Evolutionary conservation across 78 protist species (phyloP), one percentile per base, ranked within the genome.

Genomic region (Bodo saltans): DNA sequence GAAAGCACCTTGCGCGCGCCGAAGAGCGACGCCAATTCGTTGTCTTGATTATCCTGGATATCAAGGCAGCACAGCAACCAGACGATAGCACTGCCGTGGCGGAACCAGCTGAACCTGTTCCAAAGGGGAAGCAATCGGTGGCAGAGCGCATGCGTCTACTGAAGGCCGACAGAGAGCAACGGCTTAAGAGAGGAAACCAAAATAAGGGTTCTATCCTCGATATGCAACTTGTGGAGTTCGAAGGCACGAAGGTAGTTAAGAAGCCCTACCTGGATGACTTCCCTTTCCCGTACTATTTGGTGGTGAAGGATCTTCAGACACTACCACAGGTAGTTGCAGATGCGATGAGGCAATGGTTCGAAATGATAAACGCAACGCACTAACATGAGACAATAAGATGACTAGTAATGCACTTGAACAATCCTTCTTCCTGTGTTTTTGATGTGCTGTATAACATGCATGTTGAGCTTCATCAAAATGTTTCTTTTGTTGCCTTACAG

Each of bases 261-360:
- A 72, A 75, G 70, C 69, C 74, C 21, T 83, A 30, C 78, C 75
- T 83, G 70, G 79, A 83, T 11, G 79, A 47, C 60, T 83, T 83
- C 68, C 86, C 86, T 42, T 83, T 83, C 21, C 86, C 86, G 25
- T 83, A 38, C 47, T 83, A 83, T 21, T 75, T 76, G 25, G 72
- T 83, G 26, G 70, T 83, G 37, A 83, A 70, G 39, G 35, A 47
- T 75, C 70, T 83, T 75, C 40, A 72, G 67, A n/a, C n/a, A n/a
- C n/a, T n/a, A n/a, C n/a, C n/a, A n/a, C n/a, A n/a, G n/a, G n/a
- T n/a, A n/a, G n/a, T n/a, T n/a, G n/a, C n/a, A n/a, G n/a, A n/a
- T n/a, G n/a, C n/a, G n/a, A n/a, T n/a, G n/a, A n/a, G n/a, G n/a
- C n/a, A n/a, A n/a, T n/a, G n/a, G n/a, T n/a, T n/a, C n/a, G n/a